Evolutionary conservation across 805 yeast species (phyloP).

Genomic region (Hermanozyma aechmeae): DNA sequence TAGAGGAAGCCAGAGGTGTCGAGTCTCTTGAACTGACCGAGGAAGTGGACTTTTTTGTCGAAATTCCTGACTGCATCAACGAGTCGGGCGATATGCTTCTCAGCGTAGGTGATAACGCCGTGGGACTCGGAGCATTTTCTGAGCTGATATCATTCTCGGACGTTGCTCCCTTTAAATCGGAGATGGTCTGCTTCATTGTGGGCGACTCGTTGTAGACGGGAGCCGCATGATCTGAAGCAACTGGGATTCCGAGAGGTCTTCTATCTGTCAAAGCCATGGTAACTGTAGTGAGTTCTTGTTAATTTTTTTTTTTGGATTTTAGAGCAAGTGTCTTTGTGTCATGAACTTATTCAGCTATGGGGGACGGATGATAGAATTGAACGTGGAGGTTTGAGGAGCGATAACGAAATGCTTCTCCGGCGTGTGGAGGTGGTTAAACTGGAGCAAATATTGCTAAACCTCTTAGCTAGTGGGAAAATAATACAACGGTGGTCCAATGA

Average conservation of each 20-base stretch:
- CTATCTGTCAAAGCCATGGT: constrained; percentile 59
- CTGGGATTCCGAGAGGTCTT: constrained; percentile 52
- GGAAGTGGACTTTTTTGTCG: constrained; percentile 8
- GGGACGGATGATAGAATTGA: no score
- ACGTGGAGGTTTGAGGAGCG: constrained; percentile 9
- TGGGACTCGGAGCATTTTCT: constrained; percentile 14
- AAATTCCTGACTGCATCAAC: constrained; percentile 18
- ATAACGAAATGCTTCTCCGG: constrained; percentile 11
- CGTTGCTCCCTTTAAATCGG: constrained; percentile 10
- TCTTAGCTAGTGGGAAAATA: no score
- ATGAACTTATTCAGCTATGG: not conserved
- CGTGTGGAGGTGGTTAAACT: not conserved
- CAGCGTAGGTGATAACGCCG: constrained; percentile 24
- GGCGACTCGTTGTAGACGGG: constrained; percentile 25
- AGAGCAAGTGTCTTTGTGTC: not conserved
- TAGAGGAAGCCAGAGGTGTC: constrained; percentile 14
- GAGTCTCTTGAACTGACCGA: constrained; percentile 23
- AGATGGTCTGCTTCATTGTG: constrained; percentile 8
- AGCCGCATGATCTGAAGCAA: constrained; percentile 36
- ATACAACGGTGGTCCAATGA: no score
- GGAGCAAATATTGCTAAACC: no score
- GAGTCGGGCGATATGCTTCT: constrained; percentile 37
- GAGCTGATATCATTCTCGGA: constrained; percentile 4
- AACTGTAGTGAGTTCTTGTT: not conserved
- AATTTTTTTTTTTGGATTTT: not conserved